phyloP scores from a whole-genome alignment of 1,284 basidiomycete genomes.

The Pisolithus thermaeus region DNA sequence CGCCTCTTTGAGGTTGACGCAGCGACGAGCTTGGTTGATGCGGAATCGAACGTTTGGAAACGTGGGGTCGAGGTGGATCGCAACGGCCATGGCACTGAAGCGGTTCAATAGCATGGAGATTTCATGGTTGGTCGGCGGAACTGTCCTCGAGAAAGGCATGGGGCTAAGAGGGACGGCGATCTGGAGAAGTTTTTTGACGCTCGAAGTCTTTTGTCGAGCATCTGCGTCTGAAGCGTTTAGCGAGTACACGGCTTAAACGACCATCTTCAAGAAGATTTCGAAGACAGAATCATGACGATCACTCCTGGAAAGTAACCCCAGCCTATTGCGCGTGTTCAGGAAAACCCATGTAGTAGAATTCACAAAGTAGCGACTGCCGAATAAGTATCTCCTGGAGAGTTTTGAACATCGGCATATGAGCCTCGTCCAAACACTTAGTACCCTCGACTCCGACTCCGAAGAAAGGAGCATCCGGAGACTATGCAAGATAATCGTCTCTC shows the following conservation, averaged over 20 bases:
- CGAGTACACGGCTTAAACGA: slow-evolving; percentile 38
- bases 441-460: slow-evolving; percentile 67
- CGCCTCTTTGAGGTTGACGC: too few relatives aligned
- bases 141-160: slow-evolving; percentile 56
- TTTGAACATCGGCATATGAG: slow-evolving; percentile 51
- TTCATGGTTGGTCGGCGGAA: slow-evolving; percentile 50
- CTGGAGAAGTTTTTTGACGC: slow-evolving; percentile 11
- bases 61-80: too few relatives aligned
- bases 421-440: slow-evolving; percentile 62
- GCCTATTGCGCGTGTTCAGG: slow-evolving; percentile 53
- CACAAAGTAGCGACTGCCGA: slow-evolving; percentile 75
- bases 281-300: slow-evolving; percentile 67
- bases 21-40: too few relatives aligned
- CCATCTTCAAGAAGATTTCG: slow-evolving; percentile 74
- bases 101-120: slow-evolving; percentile 86
- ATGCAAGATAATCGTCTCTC: slow-evolving; percentile 73
- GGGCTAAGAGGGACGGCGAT: slow-evolving; percentile 72
- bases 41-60: too few relatives aligned
- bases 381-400: slow-evolving; percentile 62
- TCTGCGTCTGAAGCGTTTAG: slow-evolving; percentile 20
- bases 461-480: slow-evolving; percentile 66
- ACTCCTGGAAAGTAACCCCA: slow-evolving; percentile 47
- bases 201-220: slow-evolving; percentile 35
- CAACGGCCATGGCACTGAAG: slow-evolving; percentile 34
- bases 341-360: slow-evolving; percentile 79